Evolutionary conservation across 2,329 filamentous ascomycete genomes (phyloP), one percentile per base, ranked within the genome.

Genomic region (Trichoderma oligosporum): DNA sequence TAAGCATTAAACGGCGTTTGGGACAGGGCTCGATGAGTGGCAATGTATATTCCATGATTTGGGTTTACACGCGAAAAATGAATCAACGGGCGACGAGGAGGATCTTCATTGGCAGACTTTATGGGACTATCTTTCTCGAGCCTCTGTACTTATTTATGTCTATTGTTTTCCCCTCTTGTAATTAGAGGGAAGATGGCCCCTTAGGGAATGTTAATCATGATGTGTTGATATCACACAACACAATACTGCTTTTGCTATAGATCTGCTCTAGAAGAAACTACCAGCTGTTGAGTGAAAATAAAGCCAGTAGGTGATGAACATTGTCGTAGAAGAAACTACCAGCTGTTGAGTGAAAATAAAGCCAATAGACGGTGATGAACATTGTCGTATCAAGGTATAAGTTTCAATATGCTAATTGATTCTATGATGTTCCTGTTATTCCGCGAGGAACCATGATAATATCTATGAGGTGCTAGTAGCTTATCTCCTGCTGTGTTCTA

Each of bases 1-100:
- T 68, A 87, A 87, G 80, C 84, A 87, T 80, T 87, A 83, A 73
- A 68, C 70, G 69, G 73, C 70, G 69, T 71, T 73, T 49, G 51
- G 51, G 38, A 36, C 36, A 47, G 58, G 58, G 41, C 55, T 60
- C 38, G 56, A 39, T 57, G 39, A 54, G 39, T 41, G 39, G 48
- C 35, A 46, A 55, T 47, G 42, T 14, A 58, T 12, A 41, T 54
- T 55, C 31, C 49, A 58, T 25, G 33, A 58, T 25, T 47, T 45
- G 41, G 35, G 39, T 58, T 35, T 46, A 44, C 38, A 42, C 38
- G 49, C 49, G 42, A 46, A 25, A 14, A 35, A 55, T 29, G 51
- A 46, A 55, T 36, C 22, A 41, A 38, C 31, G 51, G n/a, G 39
- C 31, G 41, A 31, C 29, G 41, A 31, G 31, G 36, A 55, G 18